phyloP scores from a whole-genome alignment of 169 alveolate species.

The Perkinsus olseni region DNA sequence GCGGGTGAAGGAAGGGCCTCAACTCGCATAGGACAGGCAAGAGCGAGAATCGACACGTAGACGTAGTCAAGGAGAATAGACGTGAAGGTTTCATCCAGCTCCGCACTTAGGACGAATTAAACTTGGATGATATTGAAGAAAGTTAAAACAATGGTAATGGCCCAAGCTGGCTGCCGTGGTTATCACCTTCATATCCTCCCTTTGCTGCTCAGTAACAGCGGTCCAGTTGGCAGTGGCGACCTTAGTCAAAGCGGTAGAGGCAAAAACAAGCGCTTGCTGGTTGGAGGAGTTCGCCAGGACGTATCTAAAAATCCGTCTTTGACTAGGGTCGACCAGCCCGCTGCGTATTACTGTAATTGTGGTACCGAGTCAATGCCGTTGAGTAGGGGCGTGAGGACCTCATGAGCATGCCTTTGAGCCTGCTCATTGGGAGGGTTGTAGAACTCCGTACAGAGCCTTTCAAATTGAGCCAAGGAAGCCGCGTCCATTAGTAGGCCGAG shows the following conservation, averaged over 20 bases:
- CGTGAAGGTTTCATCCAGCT: too few relatives aligned
- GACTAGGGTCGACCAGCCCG: too few relatives aligned
- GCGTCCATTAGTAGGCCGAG: neutral
- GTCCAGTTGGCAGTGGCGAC: constrained; percentile 11
- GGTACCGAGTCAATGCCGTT: neutral
- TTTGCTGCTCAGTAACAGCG: neutral
- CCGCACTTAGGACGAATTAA: too few relatives aligned
- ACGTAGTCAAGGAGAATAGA: too few relatives aligned
- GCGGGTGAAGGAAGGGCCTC: too few relatives aligned
- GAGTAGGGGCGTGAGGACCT: constrained; percentile 28
- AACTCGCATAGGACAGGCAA: too few relatives aligned
- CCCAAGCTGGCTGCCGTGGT: too few relatives aligned
- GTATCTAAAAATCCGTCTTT: constrained; percentile 44
- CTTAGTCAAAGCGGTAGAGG: constrained; percentile 67
- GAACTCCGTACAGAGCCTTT: neutral
- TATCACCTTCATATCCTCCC: neutral
- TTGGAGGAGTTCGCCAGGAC: constrained; percentile 63
- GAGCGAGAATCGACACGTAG: too few relatives aligned
- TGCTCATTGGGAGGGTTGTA: neutral
- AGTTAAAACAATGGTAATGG: too few relatives aligned
- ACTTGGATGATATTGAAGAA: too few relatives aligned
- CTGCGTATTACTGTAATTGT: neutral
- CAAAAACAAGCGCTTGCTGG: constrained; percentile 68
- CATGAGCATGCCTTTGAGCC: constrained; percentile 31
- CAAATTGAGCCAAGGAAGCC: neutral